Base-by-base conservation (phyloP, 2,329 filamentous ascomycete species). In the Exophiala lecanii-corni region DNA sequence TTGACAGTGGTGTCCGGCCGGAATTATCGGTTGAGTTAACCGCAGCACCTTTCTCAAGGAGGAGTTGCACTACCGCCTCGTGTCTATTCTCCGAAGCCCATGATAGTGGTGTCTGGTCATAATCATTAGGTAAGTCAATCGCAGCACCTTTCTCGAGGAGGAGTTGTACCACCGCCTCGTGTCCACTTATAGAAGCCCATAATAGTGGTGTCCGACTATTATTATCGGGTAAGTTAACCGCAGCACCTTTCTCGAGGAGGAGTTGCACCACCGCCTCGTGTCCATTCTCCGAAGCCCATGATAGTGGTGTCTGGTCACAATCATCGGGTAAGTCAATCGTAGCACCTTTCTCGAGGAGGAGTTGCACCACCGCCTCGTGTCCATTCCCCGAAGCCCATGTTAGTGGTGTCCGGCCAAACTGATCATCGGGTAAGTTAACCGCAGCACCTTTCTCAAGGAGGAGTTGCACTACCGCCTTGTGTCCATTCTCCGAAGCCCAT, bases 1-100 rank as follows among this genome's bases (percentile, higher is more conserved):
- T 43, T 19, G 33, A 41, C 9, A 53, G 31, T 23, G 51, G 43
- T 28, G 46, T 54, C 36, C 41, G 28, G 17, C 41, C 31, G n/a
- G 21, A 10, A 17, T 21, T 7, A 35, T 41, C 45, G 20, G 19
- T 41, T 12, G 25, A 33, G 33, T 42, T 16, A 21, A 28, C 35
- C 16, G 21, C 13, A 4, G 12, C 34, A 19, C 34, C 40, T 15
- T 43, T 37, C 9, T 38, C 17, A 12, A 43, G 26, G 13, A 43
- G 31, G 20, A 16, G 26, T 10, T 38, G 18, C n/a, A 25, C 40
- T 7, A 36, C n/a, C 9, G 19, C 26, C 26, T 43, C 34, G 20
- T 36, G 18, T 17, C 40, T 33, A 17, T 38, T 41, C 28, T 13
- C 34, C 7, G 18, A 26, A 18, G 39, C 15, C 28, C 39, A 41